Evolutionary conservation across 108 stramenopile genomes (phyloP).

Genomic region (Fragilariopsis cylindrus): DNA sequence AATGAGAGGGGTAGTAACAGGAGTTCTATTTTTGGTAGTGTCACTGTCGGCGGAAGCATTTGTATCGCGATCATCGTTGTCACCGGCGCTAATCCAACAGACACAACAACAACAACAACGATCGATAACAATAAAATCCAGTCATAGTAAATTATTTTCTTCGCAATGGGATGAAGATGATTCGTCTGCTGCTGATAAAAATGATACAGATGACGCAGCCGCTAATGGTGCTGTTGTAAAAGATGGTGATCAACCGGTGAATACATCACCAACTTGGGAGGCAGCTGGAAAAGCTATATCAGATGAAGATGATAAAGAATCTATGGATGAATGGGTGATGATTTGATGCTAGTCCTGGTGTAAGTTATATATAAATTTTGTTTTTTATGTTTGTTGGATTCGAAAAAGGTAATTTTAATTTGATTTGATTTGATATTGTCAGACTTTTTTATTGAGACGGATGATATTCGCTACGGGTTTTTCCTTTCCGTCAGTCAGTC

Average conservation of each 20-base stretch:
- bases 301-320: constrained; percentile 39
- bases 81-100: not conserved
- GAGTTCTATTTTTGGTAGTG: not conserved
- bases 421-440: not conserved
- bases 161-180: constrained; percentile 42
- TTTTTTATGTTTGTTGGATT: not conserved
- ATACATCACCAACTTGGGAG: too few relatives aligned
- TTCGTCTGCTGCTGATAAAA: constrained; percentile 5
- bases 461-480: not conserved
- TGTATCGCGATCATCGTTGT: not conserved
- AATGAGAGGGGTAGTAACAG: not conserved
- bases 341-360: constrained; percentile 38
- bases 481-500: not conserved
- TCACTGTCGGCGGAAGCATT: not conserved
- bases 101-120: not conserved
- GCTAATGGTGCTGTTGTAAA: not conserved
- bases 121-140: not conserved
- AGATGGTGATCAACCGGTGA: not conserved
- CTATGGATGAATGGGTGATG: constrained; percentile 43
- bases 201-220: not conserved
- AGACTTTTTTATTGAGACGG: not conserved
- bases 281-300: constrained; percentile 13
- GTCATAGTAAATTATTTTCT: constrained; percentile 19
- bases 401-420: not conserved
- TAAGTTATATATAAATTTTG: constrained; percentile 17